Evolutionary conservation across 1,284 basidiomycete genomes (phyloP), one percentile per base, ranked within the genome.

Genomic region (Tetrapyrgos nigripes): DNA sequence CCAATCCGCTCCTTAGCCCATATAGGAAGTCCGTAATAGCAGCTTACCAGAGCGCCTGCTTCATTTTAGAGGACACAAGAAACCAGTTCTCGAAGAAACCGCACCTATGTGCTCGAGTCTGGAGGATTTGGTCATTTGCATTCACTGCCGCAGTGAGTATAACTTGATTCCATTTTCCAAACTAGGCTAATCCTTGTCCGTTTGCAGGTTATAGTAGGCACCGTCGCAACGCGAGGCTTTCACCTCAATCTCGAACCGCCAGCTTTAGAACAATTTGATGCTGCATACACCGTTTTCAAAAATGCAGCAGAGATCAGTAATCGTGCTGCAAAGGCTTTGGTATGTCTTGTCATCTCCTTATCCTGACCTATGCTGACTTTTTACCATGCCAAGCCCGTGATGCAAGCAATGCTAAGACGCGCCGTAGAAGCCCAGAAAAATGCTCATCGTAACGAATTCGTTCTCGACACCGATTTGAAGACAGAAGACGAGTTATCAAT

Each of bases 81-180:
- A 63, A 61, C 4, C 79, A 80, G 53, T 83, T 74, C 58, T 47
- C 61, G 26, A 74, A 74, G 62, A 73, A 78, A 27, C 80, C 82
- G 1, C 45, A 68, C 4, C 66, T 83, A 17, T 74, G 76, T 57
- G 63, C 76, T 29, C 73, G 81, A 9, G 67, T 83, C n/a, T 83
- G 80, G 77, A 72, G 77, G 49, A 78, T 83, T 47, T 83, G 82
- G 81, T 75, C 80, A 3, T 68, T 78, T 40, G 73, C 78, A 2
- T 83, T 83, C 61, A 74, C 78, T 19, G 77, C 82, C 31, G 74
- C 80, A 27, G 81, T 83, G 64, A 66, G 76, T 64, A 14, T 35
- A 27, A n/a, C 19, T 27, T 27, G 53, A 35, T 54, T 52, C 40
- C 21, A 33, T 19, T 49, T 53, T 49, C 2, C 17, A 17, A 19